Evolutionary conservation across 148 eudicot species (phyloP), one percentile per base, ranked within the genome.

Genomic region (Vaccinium darrowii): DNA sequence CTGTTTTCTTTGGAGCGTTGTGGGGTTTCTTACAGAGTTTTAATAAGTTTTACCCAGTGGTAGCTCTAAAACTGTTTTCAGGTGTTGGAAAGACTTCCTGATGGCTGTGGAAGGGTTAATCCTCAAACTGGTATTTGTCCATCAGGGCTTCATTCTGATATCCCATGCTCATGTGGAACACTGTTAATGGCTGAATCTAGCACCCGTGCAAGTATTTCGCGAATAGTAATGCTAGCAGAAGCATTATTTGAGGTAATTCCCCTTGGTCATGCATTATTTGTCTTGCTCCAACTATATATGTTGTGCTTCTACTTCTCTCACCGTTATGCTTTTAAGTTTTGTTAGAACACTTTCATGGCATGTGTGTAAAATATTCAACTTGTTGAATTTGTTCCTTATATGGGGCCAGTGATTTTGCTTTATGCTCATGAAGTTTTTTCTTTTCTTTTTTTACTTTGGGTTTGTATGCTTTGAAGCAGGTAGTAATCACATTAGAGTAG

Each of bases 191-290:
- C 82, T 39, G 90, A 86, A 51, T 80, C 91, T 81, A 88, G 90
- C 19, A 57, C 87, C 76, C 88, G 86, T 75, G 90, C 90, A 82
- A 90, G 92, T 82, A 86, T 91, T 78, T 91, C 92, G 36, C 85
- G 92, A 51, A 88, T 91, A 27, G 90, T 91, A 69, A 79, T 91
- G 91, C 86, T 91, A 67, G 92, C 92, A 50, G 91, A 91, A 85
- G 90, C 92, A 50, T 71, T 91, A 36, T 91, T 89, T 85, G 91
- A 91, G 92, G 92, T 90, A 90, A 71, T 84, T 67, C 58, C 75
- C 49, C 81, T 62, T 7, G 54, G 23, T 74, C 69, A 83, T 39
- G 13, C 57, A 56, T 43, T 76, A n/a, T 39, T 43, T 57, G 12
- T 54, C 21, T 39, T 23, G 69, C 8, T 39, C 50, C 25, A 25